These are phyloP conservation scores for Colletotrichum lentis DNA, from an alignment of 2,329 filamentous ascomycete genomes.

Conservation along the genomic window DNA sequence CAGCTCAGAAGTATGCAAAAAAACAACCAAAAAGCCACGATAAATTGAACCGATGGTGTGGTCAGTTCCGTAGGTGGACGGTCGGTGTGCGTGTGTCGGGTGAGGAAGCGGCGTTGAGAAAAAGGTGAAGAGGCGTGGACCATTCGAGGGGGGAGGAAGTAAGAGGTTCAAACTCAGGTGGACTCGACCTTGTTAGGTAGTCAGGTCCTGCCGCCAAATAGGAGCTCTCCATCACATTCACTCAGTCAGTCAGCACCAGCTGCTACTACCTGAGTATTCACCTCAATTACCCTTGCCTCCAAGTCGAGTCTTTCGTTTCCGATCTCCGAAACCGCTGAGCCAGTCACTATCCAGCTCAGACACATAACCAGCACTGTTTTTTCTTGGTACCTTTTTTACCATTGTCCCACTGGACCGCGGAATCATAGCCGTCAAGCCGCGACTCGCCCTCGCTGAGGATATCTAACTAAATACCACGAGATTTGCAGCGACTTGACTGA, in stretches of 20 bases:
- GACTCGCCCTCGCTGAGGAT: constrained; percentile 13
- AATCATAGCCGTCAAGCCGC: constrained; percentile 9
- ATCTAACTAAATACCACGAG: constrained; percentile 15
- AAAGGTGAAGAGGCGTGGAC: constrained; percentile 34
- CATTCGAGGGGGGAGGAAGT: constrained; percentile 26
- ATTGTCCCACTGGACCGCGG: constrained; percentile 18
- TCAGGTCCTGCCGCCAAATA: constrained; percentile 11
- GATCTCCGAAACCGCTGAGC: constrained; percentile 16
- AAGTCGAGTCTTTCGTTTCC: constrained; percentile 10
- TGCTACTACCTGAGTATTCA: not conserved
- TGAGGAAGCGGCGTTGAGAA: constrained; percentile 34
- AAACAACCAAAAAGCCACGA: not conserved
- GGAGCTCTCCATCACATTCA: constrained; percentile 2
- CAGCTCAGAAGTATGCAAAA: not conserved
- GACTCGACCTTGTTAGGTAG: constrained; percentile 18
- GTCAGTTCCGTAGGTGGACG: constrained; percentile 2
- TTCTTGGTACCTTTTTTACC: constrained; percentile 11
- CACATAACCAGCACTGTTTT: constrained; percentile 3
- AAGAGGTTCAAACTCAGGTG: constrained; percentile 25
- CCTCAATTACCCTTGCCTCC: constrained; percentile 3
- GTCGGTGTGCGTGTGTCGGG: constrained; percentile 19
- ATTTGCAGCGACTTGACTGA: constrained; percentile 35
- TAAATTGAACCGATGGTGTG: constrained; percentile 1
- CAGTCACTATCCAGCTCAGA: constrained; percentile 3
- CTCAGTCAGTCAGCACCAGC: constrained; percentile 20